Percentiles rank a stretch among this genome's conserved stretches.
phyloP scores from a whole-genome alignment of 2,329 filamentous ascomycete species.

The Aspergillus sp. region DNA sequence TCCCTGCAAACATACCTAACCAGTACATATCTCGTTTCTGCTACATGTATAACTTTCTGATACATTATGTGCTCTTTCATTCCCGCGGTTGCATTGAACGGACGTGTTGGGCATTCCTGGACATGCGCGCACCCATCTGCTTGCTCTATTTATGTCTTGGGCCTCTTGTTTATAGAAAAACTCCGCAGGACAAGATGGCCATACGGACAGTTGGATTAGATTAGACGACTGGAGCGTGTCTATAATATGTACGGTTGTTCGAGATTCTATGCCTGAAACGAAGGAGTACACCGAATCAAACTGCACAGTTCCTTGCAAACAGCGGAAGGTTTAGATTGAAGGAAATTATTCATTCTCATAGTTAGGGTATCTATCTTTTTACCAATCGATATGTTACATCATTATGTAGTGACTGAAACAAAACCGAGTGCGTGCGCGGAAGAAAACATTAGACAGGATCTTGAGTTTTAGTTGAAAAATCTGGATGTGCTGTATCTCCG shows the following conservation, averaged over 20 bases:
- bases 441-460: not conserved
- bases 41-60: not conserved
- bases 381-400: constrained; percentile 4
- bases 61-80: not conserved
- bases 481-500: not conserved
- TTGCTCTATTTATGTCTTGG: not conserved
- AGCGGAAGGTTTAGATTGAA: too few relatives aligned
- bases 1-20: not conserved
- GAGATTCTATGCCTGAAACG: not conserved
- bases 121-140: not conserved
- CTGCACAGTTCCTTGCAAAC: too few relatives aligned
- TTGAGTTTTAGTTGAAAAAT: not conserved
- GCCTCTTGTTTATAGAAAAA: not conserved
- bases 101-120: not conserved
- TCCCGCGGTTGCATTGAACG: not conserved
- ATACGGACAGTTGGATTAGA: constrained; percentile 1
- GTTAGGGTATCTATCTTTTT: constrained; percentile 22
- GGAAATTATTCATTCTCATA: not conserved
- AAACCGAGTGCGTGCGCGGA: not conserved
- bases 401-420: not conserved
- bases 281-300: too few relatives aligned
- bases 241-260: not conserved
- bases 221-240: not conserved
- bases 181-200: not conserved
- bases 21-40: not conserved